Percentiles rank a stretch among this genome's conserved stretches.
Conservation (phyloP, 345 rosid genomes). For the Eucalyptus decipiens region DNA sequence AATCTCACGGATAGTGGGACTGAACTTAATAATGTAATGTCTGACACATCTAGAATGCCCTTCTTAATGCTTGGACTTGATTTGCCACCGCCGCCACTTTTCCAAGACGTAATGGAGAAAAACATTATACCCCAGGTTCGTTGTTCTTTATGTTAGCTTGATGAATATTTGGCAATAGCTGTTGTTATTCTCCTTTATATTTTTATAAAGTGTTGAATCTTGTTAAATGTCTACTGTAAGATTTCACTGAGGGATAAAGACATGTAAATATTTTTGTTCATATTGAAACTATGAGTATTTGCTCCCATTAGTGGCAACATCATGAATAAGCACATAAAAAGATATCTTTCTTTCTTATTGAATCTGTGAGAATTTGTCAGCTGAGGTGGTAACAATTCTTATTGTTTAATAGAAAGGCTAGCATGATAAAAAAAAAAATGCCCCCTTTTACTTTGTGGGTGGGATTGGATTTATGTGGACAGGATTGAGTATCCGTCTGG, state of each 20-base stretch:
- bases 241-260: not conserved
- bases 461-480: not conserved
- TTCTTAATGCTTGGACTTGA: constrained; percentile 96
- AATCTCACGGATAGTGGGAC: constrained; percentile 8
- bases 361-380: not conserved
- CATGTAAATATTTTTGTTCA: not conserved
- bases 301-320: not conserved
- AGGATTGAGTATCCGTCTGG: not conserved
- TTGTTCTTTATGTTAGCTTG: not conserved
- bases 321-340: not conserved
- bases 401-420: not conserved
- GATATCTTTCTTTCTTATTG: not conserved
- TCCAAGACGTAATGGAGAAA: constrained; percentile 98
- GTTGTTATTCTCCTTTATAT: not conserved
- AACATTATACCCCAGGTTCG: constrained; percentile 95
- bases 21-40: constrained; percentile 3
- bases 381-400: not conserved
- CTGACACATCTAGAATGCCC: constrained; percentile 75
- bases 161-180: not conserved
- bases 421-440: not conserved
- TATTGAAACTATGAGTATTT: not conserved
- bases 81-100: constrained; percentile 96
- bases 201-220: not conserved
- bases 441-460: not conserved
- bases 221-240: not conserved